phyloP scores from a whole-genome alignment of 495 filamentous ascomycete genomes.

The Trichoderma virens region DNA sequence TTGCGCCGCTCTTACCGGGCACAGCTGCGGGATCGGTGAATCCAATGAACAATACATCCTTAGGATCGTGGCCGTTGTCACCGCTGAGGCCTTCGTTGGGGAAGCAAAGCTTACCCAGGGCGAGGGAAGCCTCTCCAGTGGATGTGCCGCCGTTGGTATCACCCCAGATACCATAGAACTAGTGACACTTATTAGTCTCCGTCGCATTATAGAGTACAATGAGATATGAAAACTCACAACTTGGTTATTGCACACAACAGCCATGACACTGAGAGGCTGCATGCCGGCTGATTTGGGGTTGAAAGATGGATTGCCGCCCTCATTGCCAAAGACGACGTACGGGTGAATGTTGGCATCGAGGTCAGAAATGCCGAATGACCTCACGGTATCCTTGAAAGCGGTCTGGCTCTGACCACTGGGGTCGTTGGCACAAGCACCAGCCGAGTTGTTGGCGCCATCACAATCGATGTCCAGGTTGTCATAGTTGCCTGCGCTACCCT shows the following conservation, averaged over 20 bases:
- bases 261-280: constrained; percentile 54
- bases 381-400: constrained; percentile 43
- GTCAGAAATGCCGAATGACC: constrained; percentile 42
- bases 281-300: constrained; percentile 46
- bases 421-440: constrained; percentile 41
- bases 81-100: constrained; percentile 34
- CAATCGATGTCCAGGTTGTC: constrained; percentile 61
- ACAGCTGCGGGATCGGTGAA: constrained; percentile 44
- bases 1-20: constrained; percentile 36
- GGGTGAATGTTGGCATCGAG: constrained; percentile 55
- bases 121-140: constrained; percentile 51
- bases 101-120: constrained; percentile 51
- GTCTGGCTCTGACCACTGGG: constrained; percentile 46
- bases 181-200: neutral
- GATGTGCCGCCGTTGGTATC: constrained; percentile 51
- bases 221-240: constrained; percentile 31
- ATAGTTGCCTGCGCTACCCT: neutral
- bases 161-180: constrained; percentile 64
- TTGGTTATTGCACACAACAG: constrained; percentile 51
- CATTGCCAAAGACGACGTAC: constrained; percentile 63
- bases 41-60: constrained; percentile 49
- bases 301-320: constrained; percentile 37
- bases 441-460: constrained; percentile 44
- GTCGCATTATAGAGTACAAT: neutral
- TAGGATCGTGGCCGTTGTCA: constrained; percentile 40